A percentile compares a stretch with the other conserved stretches of the same genome.
phyloP scores from a whole-genome alignment of 345 rosid species.

The Salix purpurea region DNA sequence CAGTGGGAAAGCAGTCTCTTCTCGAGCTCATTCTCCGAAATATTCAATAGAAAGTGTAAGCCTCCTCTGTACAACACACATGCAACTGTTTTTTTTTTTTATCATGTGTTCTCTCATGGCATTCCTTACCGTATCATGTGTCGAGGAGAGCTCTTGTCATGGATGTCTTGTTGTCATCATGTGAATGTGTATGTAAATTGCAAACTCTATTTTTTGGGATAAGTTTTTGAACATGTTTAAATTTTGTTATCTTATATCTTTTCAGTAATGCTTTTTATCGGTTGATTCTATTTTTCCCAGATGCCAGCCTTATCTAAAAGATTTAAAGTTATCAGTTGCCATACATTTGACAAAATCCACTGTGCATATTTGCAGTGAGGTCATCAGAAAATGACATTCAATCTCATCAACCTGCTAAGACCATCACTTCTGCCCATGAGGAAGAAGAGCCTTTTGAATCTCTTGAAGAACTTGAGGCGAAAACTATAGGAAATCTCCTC shows the following conservation, averaged over 20 bases:
- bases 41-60: constrained; percentile 72
- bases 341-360: background rate
- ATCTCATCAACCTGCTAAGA: constrained; percentile 35
- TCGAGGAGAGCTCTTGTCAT: background rate
- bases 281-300: background rate
- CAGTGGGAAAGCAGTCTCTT: constrained; percentile 88
- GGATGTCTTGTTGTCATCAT: background rate
- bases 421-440: constrained; percentile 39
- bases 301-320: background rate
- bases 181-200: background rate
- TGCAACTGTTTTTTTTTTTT: background rate
- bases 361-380: constrained; percentile 43
- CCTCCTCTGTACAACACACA: background rate
- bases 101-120: background rate
- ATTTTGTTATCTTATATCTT: background rate
- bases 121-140: background rate
- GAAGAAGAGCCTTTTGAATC: constrained; percentile 74
- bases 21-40: constrained; percentile 92
- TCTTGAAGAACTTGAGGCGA: constrained; percentile 83
- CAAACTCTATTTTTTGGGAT: background rate
- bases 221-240: background rate
- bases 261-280: background rate
- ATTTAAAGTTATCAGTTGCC: background rate
- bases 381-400: constrained; percentile 42
- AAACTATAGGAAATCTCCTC: constrained; percentile 86